A percentile compares a stretch with the other conserved stretches of the same genome.
These are phyloP conservation scores for Colletotrichum coccodes DNA, from an alignment of 2,329 filamentous ascomycete genomes.

Conservation along the genomic window DNA sequence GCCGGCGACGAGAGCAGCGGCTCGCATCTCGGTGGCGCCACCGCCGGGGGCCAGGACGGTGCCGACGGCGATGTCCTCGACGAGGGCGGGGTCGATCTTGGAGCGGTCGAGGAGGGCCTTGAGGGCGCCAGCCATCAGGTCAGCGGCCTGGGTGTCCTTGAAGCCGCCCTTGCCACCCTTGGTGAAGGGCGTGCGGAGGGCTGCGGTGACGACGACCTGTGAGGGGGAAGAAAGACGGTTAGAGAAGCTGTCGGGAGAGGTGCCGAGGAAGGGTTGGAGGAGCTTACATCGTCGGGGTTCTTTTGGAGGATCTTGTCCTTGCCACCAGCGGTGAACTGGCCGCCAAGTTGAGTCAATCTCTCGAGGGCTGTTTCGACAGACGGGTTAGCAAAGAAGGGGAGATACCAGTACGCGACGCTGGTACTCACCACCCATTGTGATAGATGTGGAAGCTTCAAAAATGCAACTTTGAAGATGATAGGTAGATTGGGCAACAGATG, in stretches of 20 bases:
- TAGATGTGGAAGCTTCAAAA: constrained; percentile 18
- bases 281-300: constrained; percentile 71
- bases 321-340: constrained; percentile 65
- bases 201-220: constrained; percentile 90
- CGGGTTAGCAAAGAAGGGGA: not conserved
- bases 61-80: constrained; percentile 94
- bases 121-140: constrained; percentile 87
- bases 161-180: constrained; percentile 94
- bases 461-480: not conserved
- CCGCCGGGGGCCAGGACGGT: constrained; percentile 92
- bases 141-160: constrained; percentile 91
- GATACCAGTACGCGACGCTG: constrained; percentile 25
- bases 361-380: constrained; percentile 57
- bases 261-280: not conserved
- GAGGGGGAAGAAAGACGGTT: constrained; percentile 33
- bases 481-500: not conserved
- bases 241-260: constrained; percentile 30
- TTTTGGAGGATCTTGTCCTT: constrained; percentile 71
- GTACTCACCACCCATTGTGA: constrained; percentile 51
- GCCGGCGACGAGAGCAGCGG: constrained; percentile 88
- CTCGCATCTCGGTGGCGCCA: constrained; percentile 96
- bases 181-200: constrained; percentile 90
- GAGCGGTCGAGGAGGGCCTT: constrained; percentile 85
- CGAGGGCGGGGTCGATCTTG: constrained; percentile 85
- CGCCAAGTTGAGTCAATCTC: constrained; percentile 68